phyloP scores from a whole-genome alignment of 139 green algal species.

The Prasinococcaceae sp. region DNA sequence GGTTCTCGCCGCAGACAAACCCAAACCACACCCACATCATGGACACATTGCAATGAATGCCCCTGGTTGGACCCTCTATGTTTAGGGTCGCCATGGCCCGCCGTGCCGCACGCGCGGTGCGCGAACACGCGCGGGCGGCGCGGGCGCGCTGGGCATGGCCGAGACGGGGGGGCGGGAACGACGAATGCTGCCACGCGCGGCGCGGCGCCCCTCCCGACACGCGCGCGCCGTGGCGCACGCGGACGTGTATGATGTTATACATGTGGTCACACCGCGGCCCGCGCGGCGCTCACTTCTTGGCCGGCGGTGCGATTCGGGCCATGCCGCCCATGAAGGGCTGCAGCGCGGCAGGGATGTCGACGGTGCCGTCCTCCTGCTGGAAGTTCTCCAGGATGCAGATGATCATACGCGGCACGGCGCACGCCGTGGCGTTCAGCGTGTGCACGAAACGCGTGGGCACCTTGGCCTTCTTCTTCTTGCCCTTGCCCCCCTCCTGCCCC shows the following conservation, averaged over 20 bases:
- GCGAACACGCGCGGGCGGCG: background rate
- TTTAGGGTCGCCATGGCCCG: too few relatives aligned
- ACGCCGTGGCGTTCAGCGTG: slow-evolving; percentile 94
- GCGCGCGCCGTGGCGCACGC: too few relatives aligned
- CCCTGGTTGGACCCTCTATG: too few relatives aligned
- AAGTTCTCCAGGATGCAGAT: slow-evolving; percentile 95
- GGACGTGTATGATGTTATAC: background rate
- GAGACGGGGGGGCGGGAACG: background rate
- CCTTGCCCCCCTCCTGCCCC: slow-evolving; percentile 7
- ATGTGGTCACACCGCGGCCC: background rate
- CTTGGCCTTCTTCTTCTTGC: slow-evolving; percentile 32
- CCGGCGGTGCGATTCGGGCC: slow-evolving; percentile 40
- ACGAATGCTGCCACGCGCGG: background rate
- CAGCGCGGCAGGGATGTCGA: slow-evolving; percentile 70
- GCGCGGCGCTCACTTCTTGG: background rate
- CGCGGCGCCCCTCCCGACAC: too few relatives aligned
- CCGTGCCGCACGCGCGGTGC: too few relatives aligned
- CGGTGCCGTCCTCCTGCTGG: slow-evolving; percentile 78
- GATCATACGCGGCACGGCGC: slow-evolving; percentile 90
- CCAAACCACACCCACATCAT: too few relatives aligned
- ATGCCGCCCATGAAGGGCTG: slow-evolving; percentile 82
- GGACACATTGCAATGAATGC: too few relatives aligned
- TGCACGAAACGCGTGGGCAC: slow-evolving; percentile 69
- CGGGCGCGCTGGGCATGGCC: too few relatives aligned
- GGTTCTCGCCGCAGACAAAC: too few relatives aligned